Evolutionary conservation across 23 red algal genomes (phyloP).

Genomic region (Cyanidioschyzon merolae): DNA sequence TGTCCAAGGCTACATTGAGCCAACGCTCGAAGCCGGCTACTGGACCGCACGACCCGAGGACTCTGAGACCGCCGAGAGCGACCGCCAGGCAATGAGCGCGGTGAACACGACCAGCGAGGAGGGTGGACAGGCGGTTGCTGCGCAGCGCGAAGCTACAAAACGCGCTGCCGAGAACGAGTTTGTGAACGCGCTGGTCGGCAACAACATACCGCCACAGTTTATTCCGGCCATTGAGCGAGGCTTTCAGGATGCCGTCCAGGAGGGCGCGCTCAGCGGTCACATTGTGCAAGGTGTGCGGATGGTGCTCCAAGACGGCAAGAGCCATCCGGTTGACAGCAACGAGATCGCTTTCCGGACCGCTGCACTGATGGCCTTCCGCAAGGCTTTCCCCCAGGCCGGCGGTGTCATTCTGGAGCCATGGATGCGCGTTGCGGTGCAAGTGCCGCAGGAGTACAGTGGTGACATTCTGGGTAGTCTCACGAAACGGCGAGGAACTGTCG

Average conservation of each 20-base stretch:
- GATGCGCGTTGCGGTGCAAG: slow-evolving; percentile 75
- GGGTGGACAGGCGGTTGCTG: neutral
- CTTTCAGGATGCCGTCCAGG: slow-evolving; percentile 57
- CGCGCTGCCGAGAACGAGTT: slow-evolving; percentile 60
- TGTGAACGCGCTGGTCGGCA: slow-evolving; percentile 78
- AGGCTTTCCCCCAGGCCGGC: slow-evolving; percentile 65
- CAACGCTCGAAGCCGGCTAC: neutral
- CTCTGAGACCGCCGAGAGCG: neutral
- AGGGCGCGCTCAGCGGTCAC: slow-evolving; percentile 73
- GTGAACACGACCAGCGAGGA: neutral
- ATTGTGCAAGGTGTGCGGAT: slow-evolving; percentile 79
- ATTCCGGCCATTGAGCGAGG: slow-evolving; percentile 87
- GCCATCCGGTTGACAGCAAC: slow-evolving; percentile 86
- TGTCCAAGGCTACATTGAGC: slow-evolving; percentile 71
- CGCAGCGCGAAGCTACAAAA: neutral
- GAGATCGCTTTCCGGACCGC: slow-evolving; percentile 87
- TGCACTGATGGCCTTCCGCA: slow-evolving; percentile 62
- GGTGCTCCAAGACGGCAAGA: slow-evolving; percentile 67
- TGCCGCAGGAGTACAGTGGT: slow-evolving; percentile 73
- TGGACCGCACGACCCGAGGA: neutral
- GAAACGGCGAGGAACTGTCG: slow-evolving; percentile 45
- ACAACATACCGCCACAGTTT: slow-evolving; percentile 76
- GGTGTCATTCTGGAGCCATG: slow-evolving; percentile 67
- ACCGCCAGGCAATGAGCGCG: neutral
- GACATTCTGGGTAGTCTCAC: slow-evolving; percentile 56